Conservation (phyloP, 176 grass and related monocot species). For the Alloteropsis semialata region DNA sequence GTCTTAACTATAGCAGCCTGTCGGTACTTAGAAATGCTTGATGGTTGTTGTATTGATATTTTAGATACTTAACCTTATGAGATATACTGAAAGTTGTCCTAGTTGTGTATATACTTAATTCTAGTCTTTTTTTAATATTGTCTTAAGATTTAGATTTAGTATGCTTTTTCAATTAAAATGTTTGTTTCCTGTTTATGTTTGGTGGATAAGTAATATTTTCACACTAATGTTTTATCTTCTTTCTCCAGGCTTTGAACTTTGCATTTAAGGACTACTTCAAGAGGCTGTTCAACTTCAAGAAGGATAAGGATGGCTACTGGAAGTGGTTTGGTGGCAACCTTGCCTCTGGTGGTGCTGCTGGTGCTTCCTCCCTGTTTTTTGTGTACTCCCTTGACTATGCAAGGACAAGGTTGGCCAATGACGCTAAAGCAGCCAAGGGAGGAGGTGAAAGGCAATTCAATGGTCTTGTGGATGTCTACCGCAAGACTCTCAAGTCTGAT, state of each 20-base stretch:
- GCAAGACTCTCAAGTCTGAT: conserved; percentile 75
- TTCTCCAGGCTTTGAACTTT: conserved; percentile 82
- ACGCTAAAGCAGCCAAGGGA: conserved; percentile 75
- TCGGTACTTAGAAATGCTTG: not conserved
- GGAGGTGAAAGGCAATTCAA: conserved; percentile 96
- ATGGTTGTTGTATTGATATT: not conserved
- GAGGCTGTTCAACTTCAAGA: conserved; percentile 94
- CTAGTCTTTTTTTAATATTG: too few relatives aligned
- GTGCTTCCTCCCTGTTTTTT: conserved; percentile 86
- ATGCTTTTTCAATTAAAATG: not conserved
- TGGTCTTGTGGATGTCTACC: conserved; percentile 90
- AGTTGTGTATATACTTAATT: too few relatives aligned
- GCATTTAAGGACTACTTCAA: conserved; percentile 99
- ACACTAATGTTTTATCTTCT: not conserved
- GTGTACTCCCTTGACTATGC: conserved; percentile 95
- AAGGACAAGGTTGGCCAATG: conserved; percentile 84
- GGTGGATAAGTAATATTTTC: not conserved
- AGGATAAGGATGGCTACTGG: conserved; percentile 94
- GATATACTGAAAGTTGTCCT: not conserved
- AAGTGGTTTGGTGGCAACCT: conserved; percentile 94
- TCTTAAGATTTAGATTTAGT: not conserved
- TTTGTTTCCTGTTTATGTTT: not conserved
- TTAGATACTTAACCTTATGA: not conserved
- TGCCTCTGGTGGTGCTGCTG: conserved; percentile 87
- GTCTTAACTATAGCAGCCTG: not conserved